Percentiles rank a stretch among this genome's conserved stretches.
Evolutionary conservation across 2,329 filamentous ascomycete species (phyloP).

Genomic region (Fusarium nodosum): DNA sequence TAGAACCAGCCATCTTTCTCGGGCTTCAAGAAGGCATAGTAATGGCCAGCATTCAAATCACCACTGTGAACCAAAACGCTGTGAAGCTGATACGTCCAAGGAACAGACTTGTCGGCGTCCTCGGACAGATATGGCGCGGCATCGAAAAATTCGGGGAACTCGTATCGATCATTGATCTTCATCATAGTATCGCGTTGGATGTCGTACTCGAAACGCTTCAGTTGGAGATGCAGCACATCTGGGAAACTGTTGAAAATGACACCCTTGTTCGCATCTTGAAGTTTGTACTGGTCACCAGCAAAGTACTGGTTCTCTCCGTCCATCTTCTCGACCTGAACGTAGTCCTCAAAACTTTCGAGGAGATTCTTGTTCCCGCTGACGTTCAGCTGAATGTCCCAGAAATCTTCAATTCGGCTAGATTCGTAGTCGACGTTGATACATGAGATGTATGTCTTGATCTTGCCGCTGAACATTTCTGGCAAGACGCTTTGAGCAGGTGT

Average conservation of each 20-base stretch:
- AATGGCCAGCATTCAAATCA: conserved; percentile 96
- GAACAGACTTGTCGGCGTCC: conserved; percentile 86
- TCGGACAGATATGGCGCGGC: conserved; percentile 89
- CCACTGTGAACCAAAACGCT: conserved; percentile 97
- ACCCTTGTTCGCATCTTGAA: conserved; percentile 97
- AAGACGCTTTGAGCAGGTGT: conserved; percentile 91
- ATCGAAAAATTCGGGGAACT: conserved; percentile 87
- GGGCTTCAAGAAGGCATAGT: conserved; percentile 97
- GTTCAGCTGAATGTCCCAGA: conserved; percentile 99
- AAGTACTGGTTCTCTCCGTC: conserved; percentile 99
- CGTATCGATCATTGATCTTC: conserved; percentile 96
- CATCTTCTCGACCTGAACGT: conserved; percentile 95
- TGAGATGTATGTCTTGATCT: conserved; percentile 98
- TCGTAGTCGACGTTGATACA: conserved; percentile 99
- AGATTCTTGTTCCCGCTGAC: conserved; percentile 94
- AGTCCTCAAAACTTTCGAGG: conserved; percentile 95
- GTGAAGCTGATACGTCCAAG: conserved; percentile 93
- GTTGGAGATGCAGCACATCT: conserved; percentile 91
- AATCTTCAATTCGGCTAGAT: conserved; percentile 94
- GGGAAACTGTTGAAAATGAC: conserved; percentile 98
- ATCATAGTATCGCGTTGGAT: conserved; percentile 97
- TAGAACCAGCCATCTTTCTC: conserved; percentile 95
- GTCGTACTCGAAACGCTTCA: conserved; percentile 99
- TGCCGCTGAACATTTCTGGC: conserved; percentile 92
- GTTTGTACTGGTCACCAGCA: conserved; percentile 87